These are phyloP conservation scores for Allomyces macrogynus DNA, from an alignment of 192 early-diverging fungal species.

Conservation along the genomic window DNA sequence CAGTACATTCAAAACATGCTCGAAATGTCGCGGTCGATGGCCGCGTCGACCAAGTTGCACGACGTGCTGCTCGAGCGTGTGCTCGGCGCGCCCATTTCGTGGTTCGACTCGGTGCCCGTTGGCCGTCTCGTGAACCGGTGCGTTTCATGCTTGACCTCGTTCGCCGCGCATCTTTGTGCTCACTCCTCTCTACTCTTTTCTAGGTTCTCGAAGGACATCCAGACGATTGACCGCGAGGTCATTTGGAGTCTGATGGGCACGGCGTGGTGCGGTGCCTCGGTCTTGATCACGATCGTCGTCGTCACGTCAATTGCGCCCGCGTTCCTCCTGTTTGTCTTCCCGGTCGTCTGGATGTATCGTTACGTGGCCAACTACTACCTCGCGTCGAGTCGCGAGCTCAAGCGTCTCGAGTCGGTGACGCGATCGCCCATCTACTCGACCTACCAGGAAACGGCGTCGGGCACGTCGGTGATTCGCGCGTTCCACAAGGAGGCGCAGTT, in stretches of 20 bases:
- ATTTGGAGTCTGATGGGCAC: slow-evolving; percentile 16
- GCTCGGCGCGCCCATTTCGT: slow-evolving; percentile 50
- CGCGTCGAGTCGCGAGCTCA: slow-evolving; percentile 49
- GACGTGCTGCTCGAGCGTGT: slow-evolving; percentile 27
- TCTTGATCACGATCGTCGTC: slow-evolving; percentile 28
- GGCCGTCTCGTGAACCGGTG: slow-evolving; percentile 42
- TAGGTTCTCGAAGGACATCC: slow-evolving; percentile 59
- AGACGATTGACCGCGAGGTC: slow-evolving; percentile 48
- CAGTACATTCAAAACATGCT: background rate
- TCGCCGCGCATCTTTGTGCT: too few relatives aligned
- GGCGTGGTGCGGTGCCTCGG: slow-evolving; percentile 25
- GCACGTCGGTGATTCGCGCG: slow-evolving; percentile 64
- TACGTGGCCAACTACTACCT: slow-evolving; percentile 41
- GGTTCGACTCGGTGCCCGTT: slow-evolving; percentile 84
- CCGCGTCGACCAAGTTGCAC: slow-evolving; percentile 37
- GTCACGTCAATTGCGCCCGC: slow-evolving; percentile 44
- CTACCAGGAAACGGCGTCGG: slow-evolving; percentile 41
- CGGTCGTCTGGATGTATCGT: slow-evolving; percentile 35
- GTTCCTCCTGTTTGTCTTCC: slow-evolving; percentile 49
- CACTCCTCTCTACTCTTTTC: too few relatives aligned
- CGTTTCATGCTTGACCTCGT: too few relatives aligned
- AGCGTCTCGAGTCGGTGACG: slow-evolving; percentile 51
- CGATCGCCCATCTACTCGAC: slow-evolving; percentile 47
- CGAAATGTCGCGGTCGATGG: slow-evolving; percentile 6
- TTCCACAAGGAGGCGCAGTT: slow-evolving; percentile 53